Evolutionary conservation across 306 rosid species (phyloP).

Genomic region (Fagus sylvatica): DNA sequence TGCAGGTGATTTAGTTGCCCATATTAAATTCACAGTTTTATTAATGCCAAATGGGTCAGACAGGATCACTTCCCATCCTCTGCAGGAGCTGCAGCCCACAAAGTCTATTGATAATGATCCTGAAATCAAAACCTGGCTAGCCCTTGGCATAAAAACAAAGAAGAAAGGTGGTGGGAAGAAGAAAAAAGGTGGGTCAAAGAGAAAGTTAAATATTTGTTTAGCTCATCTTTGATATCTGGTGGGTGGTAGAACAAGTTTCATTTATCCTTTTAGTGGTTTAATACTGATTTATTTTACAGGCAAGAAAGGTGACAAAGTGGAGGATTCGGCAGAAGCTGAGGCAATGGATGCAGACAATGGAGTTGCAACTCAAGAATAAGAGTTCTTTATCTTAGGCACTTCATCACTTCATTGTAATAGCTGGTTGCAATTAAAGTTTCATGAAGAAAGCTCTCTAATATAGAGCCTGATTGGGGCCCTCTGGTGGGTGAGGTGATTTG

Average conservation of each 20-base stretch:
- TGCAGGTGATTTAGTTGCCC: slow-evolving; percentile 91
- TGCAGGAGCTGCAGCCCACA: slow-evolving; percentile 78
- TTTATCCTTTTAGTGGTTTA: not conserved
- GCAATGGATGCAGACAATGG: not conserved
- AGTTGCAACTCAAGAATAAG: not conserved
- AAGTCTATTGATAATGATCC: slow-evolving; percentile 74
- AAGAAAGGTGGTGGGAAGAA: slow-evolving; percentile 98
- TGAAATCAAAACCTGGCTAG: slow-evolving; percentile 89
- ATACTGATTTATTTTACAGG: too few species aligned
- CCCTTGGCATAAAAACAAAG: slow-evolving; percentile 80
- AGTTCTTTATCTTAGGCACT: not conserved
- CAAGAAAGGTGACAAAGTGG: too few species aligned
- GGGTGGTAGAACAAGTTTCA: not conserved
- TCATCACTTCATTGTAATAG: not conserved
- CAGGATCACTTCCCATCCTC: slow-evolving; percentile 67
- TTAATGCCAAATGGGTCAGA: slow-evolving; percentile 97
- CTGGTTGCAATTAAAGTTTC: not conserved
- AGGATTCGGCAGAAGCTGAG: too few species aligned
- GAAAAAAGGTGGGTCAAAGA: slow-evolving; percentile 67
- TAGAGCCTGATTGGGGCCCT: not conserved
- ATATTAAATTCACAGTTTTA: slow-evolving; percentile 82
- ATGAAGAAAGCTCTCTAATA: not conserved
- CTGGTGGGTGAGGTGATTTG: not conserved
- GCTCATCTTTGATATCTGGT: not conserved
- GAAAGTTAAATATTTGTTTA: too few species aligned